These are phyloP conservation scores for Coix lacrymajobi DNA, from an alignment of 176 grass and related monocot genomes.

Conservation along the genomic window DNA sequence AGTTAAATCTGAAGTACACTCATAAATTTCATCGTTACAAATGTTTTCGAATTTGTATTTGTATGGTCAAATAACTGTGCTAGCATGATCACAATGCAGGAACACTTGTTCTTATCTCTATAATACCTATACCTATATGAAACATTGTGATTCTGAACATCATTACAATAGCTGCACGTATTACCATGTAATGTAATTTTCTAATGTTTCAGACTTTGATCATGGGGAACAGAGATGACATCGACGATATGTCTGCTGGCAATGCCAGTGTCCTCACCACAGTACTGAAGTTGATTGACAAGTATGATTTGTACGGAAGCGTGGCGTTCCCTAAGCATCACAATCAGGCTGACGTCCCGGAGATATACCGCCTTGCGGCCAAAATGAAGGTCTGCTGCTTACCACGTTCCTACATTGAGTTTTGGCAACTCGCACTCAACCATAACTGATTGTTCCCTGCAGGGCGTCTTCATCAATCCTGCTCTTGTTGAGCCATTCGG, in stretches of 20 bases:
- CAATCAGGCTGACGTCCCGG: slow-evolving; percentile 86
- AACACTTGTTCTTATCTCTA: neutral
- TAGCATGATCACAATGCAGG: neutral
- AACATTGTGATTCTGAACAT: slow-evolving; percentile 1
- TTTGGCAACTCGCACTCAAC: slow-evolving; percentile 1
- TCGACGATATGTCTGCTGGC: slow-evolving; percentile 77
- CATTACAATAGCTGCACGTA: neutral
- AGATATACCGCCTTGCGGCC: slow-evolving; percentile 83
- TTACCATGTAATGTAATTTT: neutral
- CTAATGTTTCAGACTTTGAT: slow-evolving; percentile 57
- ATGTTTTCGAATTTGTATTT: neutral
- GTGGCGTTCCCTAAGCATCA: slow-evolving; percentile 98
- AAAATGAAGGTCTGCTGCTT: slow-evolving; percentile 63
- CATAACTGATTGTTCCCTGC: neutral
- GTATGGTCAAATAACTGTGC: neutral
- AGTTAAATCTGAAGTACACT: neutral
- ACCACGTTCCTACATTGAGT: neutral
- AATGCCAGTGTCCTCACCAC: slow-evolving; percentile 81
- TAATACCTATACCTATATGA: neutral
- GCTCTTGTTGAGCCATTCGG: slow-evolving; percentile 98
- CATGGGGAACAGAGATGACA: slow-evolving; percentile 98
- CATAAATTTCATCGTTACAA: neutral
- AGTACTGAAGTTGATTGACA: slow-evolving; percentile 86
- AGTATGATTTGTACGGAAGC: slow-evolving; percentile 93
- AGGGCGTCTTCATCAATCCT: slow-evolving; percentile 99